Evolutionary conservation across 148 eudicot genomes (phyloP).

Genomic region (Persicaria tinctoria): DNA sequence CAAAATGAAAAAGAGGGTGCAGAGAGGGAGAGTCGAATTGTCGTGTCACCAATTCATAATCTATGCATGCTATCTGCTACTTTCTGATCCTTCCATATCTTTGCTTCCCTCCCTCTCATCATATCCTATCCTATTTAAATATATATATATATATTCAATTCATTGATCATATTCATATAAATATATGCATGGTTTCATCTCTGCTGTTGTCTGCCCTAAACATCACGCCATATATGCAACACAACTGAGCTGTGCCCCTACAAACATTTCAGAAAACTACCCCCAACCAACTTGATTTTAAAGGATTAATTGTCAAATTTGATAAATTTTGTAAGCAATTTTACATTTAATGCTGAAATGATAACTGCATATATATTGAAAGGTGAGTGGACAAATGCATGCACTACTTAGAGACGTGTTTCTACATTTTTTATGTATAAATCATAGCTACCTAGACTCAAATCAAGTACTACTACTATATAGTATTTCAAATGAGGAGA

Average conservation of each 20-base stretch:
- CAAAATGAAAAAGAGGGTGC: not conserved
- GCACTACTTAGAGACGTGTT: not conserved
- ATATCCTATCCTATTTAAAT: too few species aligned
- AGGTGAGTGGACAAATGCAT: constrained; percentile 6
- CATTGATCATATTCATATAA: too few species aligned
- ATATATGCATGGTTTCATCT: not conserved
- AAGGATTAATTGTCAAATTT: too few species aligned
- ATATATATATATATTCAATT: too few species aligned
- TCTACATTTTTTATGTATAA: not conserved
- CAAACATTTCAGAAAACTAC: not conserved
- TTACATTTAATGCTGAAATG: not conserved
- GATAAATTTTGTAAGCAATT: too few species aligned
- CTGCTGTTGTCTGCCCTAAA: not conserved
- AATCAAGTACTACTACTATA: too few species aligned
- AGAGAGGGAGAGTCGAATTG: not conserved
- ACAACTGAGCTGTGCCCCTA: not conserved
- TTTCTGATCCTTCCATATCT: too few species aligned
- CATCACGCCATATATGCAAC: not conserved
- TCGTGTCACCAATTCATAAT: not conserved
- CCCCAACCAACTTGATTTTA: too few species aligned
- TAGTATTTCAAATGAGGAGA: too few species aligned
- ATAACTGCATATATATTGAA: not conserved
- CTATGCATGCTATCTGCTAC: not conserved
- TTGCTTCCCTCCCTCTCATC: not conserved
- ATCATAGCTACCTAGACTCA: too few species aligned